Base-by-base conservation (phyloP, 2,329 filamentous ascomycete genomes). In the Claviceps humidiphila region DNA sequence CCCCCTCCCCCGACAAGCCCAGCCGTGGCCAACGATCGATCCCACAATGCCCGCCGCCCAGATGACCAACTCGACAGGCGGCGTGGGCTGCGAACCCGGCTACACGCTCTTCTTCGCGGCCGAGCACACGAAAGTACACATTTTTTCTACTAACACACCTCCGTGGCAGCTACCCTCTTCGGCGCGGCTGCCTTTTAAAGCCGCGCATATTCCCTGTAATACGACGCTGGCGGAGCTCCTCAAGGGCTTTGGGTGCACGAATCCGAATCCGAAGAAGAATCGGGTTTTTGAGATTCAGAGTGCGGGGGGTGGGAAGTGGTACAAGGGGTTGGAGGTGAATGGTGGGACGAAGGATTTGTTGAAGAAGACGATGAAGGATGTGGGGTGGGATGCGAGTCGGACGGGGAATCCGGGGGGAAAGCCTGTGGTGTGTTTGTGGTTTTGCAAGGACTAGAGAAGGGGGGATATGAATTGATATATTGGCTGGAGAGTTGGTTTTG, bases 91-190 rank as follows among this genome's bases (percentile, higher is more conserved):
- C 54, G 80, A 82, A 58, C 77, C 76, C 0, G 81, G 79, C 2
- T 84, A 81, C 67, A 79, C 80, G 66, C 80, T 81, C 64, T 74
- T 82, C 60, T 83, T 82, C 64, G 73, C 77, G 0, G 59, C 67
- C 0, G 71, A 77, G 56, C 77, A 82, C 62, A 78, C 77, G 34
- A 81, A 78, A 56, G 67, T 82, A 6, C 78, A 82, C 58, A 69
- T 84, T 2, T 72, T 84, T 63, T 74, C 74, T 56, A 71, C 72
- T 8, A 58, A 64, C 16, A 68, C 62, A 0, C 68, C 75, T 0
- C 80, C 80, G 0, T 83, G 80, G 80, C 71, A 75, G 56, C 62
- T 74, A 6, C 70, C 65, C 0, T 59, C 64, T 20, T 71, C 67
- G 49, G 68, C 65, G 37, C 61, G 65, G 55, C 67, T 77, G 39